These are phyloP conservation scores for Mortierella sp. DNA, from an alignment of 371 early-diverging fungal species.

Conservation along the genomic window DNA sequence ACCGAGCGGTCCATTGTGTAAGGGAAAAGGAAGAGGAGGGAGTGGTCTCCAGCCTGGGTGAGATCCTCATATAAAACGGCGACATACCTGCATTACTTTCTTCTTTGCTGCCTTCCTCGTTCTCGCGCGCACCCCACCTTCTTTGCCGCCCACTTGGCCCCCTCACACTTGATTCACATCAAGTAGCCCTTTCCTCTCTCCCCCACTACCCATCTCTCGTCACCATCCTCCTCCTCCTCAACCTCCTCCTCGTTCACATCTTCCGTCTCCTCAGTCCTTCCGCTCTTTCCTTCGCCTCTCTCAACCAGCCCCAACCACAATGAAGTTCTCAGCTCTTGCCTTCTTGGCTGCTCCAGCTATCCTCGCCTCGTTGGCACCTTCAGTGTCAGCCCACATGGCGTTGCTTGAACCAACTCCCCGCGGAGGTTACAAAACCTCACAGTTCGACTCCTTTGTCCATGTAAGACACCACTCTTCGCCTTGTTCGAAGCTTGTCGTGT, in stretches of 20 bases:
- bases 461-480: slow-evolving; percentile 7
- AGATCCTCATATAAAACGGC: too few species aligned
- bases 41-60: too few species aligned
- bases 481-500: too few species aligned
- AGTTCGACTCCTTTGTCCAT: slow-evolving; percentile 35
- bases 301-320: slow-evolving; percentile 7
- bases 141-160: too few species aligned
- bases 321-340: slow-evolving; percentile 47
- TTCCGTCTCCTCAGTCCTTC: background rate
- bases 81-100: background rate
- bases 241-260: background rate
- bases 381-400: slow-evolving; percentile 46
- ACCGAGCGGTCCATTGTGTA: too few species aligned
- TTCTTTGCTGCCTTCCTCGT: background rate
- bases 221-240: background rate
- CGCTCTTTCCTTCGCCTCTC: slow-evolving; percentile 6
- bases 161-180: too few species aligned
- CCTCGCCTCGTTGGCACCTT: slow-evolving; percentile 24
- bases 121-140: too few species aligned
- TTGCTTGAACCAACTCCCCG: slow-evolving; percentile 53
- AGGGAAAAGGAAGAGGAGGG: too few species aligned
- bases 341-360: slow-evolving; percentile 19
- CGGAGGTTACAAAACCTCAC: slow-evolving; percentile 32
- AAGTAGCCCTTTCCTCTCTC: too few species aligned
- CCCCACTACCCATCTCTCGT: background rate